phyloP scores from a whole-genome alignment of 305 asterid species.

The Petunia hybrid region DNA sequence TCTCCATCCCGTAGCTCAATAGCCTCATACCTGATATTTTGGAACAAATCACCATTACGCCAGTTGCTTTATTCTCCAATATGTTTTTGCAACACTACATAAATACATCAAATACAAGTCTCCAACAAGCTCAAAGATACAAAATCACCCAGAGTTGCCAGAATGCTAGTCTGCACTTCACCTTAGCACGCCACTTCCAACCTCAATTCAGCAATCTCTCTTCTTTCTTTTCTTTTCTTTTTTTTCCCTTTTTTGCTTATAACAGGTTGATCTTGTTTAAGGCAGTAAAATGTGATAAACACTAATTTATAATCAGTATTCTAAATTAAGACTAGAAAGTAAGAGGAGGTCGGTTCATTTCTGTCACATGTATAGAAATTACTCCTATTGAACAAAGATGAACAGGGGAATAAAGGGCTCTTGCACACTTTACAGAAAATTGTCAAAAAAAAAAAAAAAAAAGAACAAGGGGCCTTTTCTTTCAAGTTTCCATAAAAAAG shows the following conservation, averaged over 20 bases:
- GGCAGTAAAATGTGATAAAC: background rate
- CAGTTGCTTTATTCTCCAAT: constrained; percentile 17
- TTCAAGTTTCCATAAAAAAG: constrained; percentile 13
- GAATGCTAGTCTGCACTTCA: background rate
- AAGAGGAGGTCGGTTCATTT: background rate
- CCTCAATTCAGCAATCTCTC: constrained; percentile 10
- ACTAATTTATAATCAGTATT: constrained; percentile 15
- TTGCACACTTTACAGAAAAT: constrained; percentile 13
- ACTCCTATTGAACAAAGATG: background rate
- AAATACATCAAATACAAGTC: constrained; percentile 12
- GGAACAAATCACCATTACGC: constrained; percentile 34
- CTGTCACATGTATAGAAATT: background rate
- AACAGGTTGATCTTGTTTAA: background rate
- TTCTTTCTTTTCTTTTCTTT: background rate
- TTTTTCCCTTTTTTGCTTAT: background rate
- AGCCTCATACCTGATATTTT: constrained; percentile 81
- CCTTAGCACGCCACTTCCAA: background rate
- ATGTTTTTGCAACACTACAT: constrained; percentile 9
- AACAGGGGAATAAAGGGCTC: constrained; percentile 9
- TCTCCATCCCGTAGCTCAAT: constrained; percentile 94
- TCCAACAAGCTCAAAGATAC: constrained; percentile 14
- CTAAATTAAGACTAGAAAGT: constrained; percentile 24
- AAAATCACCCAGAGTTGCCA: background rate
- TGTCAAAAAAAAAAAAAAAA: background rate
- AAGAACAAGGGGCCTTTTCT: background rate